Percentiles rank a stretch among this genome's conserved stretches.
Evolutionary conservation across 129 eudicot species (phyloP).

Genomic region (Pulicaria dysenterica): DNA sequence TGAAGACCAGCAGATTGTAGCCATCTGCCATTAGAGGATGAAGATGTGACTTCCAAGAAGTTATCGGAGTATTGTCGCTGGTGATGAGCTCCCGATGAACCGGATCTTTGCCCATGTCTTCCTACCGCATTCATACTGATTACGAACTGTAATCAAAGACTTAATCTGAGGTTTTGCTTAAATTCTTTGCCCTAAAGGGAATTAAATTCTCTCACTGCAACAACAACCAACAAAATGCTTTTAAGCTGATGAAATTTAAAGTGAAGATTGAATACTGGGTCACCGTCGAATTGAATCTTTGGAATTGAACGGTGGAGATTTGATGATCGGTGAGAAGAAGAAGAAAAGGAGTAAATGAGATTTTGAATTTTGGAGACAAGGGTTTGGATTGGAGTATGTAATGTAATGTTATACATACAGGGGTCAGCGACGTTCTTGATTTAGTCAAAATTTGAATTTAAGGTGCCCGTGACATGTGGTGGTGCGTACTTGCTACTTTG

Average conservation of each 20-base stretch:
- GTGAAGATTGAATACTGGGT: neutral
- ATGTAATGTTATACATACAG: slow-evolving; percentile 18
- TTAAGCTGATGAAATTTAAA: slow-evolving; percentile 14
- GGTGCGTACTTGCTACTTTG: slow-evolving; percentile 5
- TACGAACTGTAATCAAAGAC: slow-evolving; percentile 10
- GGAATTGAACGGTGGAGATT: slow-evolving; percentile 13
- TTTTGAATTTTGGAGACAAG: slow-evolving; percentile 38
- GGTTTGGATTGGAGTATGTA: slow-evolving; percentile 28
- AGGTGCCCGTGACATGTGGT: slow-evolving; percentile 41
- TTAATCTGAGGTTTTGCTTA: neutral
- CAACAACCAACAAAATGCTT: neutral
- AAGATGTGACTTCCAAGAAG: slow-evolving; percentile 51
- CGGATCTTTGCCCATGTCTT: slow-evolving; percentile 76
- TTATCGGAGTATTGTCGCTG: slow-evolving; percentile 90
- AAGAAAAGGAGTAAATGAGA: neutral
- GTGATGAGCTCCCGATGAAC: slow-evolving; percentile 74
- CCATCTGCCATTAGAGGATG: slow-evolving; percentile 83
- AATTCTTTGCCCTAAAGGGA: slow-evolving; percentile 19
- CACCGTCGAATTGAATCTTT: slow-evolving; percentile 18
- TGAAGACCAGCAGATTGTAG: slow-evolving; percentile 91
- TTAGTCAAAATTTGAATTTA: slow-evolving; percentile 40
- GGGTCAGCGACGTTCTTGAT: slow-evolving; percentile 33
- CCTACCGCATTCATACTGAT: slow-evolving; percentile 71
- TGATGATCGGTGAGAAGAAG: slow-evolving; percentile 5
- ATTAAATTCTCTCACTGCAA: slow-evolving; percentile 13